Conservation (phyloP, 768 basidiomycete species). For the Pisolithus microcarpus region DNA sequence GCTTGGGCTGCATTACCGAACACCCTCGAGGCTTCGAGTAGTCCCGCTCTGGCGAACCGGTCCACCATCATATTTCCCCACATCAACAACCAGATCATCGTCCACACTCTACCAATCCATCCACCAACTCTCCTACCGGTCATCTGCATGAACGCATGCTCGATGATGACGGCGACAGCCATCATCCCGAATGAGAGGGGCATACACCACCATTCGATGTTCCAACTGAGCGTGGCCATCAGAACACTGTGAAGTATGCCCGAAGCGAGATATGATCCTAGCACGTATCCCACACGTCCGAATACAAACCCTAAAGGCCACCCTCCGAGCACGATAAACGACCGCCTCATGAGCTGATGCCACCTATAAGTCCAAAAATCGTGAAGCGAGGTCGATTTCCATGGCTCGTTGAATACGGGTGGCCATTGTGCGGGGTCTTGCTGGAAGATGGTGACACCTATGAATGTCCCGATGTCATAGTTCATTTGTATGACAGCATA, state of each 20-base stretch:
- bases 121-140: conserved; percentile 26
- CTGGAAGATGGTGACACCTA: conserved; percentile 21
- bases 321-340: conserved; percentile 27
- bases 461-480: conserved; percentile 19
- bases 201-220: conserved; percentile 36
- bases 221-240: conserved; percentile 43
- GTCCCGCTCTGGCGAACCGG: conserved; percentile 10
- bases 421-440: conserved; percentile 28
- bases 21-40: conserved; percentile 4
- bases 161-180: conserved; percentile 44
- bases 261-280: conserved; percentile 54
- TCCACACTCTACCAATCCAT: conserved; percentile 29
- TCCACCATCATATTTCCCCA: conserved; percentile 22
- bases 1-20: conserved; percentile 7
- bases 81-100: conserved; percentile 19
- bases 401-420: conserved; percentile 28
- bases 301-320: conserved; percentile 28
- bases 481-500: conserved; percentile 37
- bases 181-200: conserved; percentile 49
- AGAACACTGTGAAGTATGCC: conserved; percentile 48
- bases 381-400: conserved; percentile 28
- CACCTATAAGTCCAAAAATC: conserved; percentile 34
- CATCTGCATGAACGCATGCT: conserved; percentile 22
- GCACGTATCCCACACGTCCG: conserved; percentile 41
- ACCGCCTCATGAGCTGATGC: conserved; percentile 31